phyloP scores from a whole-genome alignment of 2,329 filamentous ascomycete genomes.

The Monascus ruber region DNA sequence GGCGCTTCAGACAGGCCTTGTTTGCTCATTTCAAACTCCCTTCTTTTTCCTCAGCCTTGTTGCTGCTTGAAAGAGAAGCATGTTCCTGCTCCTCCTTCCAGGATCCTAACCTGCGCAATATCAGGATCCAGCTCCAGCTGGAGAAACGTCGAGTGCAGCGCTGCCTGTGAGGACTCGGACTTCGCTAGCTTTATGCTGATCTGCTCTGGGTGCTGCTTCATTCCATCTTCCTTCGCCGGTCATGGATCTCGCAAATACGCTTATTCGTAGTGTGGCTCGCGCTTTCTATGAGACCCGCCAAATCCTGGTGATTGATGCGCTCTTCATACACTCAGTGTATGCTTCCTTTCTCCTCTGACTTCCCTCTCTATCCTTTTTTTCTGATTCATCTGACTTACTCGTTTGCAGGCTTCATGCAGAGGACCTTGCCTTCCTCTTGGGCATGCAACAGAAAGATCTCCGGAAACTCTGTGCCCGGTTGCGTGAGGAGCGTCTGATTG shows the following conservation, averaged over 20 bases:
- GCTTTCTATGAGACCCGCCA: conserved; percentile 80
- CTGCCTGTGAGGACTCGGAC: not conserved
- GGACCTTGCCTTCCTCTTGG: conserved; percentile 76
- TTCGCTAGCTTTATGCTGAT: no score
- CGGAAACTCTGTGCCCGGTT: conserved; percentile 80
- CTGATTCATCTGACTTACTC: no score
- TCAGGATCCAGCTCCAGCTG: not conserved
- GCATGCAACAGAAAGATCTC: conserved; percentile 82
- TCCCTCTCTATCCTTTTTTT: no score
- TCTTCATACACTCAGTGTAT: conserved; percentile 61
- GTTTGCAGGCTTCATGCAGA: conserved; percentile 61
- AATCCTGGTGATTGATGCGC: conserved; percentile 69
- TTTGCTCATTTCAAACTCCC: not conserved
- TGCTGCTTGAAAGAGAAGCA: not conserved
- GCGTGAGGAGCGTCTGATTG: conserved; percentile 73
- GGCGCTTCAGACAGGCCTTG: not conserved
- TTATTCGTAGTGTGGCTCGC: conserved; percentile 76
- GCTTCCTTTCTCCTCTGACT: conserved; percentile 14
- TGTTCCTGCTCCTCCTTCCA: not conserved
- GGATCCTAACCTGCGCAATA: not conserved
- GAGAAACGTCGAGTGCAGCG: not conserved
- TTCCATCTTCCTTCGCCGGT: conserved; percentile 3
- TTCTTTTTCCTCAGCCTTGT: not conserved
- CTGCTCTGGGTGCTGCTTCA: not conserved
- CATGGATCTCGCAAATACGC: conserved; percentile 60